Percentiles rank a stretch among this genome's conserved stretches.
Conservation (phyloP, 2,329 filamentous ascomycete genomes). For the Thyridium curvatum region DNA sequence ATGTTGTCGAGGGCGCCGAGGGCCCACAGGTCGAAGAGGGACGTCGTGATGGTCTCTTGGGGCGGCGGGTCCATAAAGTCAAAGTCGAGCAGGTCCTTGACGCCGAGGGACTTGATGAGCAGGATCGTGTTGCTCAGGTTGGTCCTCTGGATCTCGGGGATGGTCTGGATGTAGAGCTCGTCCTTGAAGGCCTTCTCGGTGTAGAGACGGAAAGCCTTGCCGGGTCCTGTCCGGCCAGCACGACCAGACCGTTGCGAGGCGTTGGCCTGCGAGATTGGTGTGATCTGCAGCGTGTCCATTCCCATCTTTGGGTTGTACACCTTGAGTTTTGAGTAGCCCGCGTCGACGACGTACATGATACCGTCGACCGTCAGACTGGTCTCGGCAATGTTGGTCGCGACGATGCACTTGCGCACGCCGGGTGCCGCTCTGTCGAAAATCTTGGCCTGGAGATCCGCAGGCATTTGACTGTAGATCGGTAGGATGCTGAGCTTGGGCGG, state of each 20-base stretch:
- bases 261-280: conserved; percentile 95
- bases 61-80: conserved; percentile 99
- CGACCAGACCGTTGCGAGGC: conserved; percentile 88
- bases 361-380: conserved; percentile 97
- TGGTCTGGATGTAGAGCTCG: conserved; percentile 93
- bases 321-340: conserved; percentile 94
- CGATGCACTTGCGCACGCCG: conserved; percentile 93
- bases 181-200: conserved; percentile 94
- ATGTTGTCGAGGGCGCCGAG: conserved; percentile 90
- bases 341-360: conserved; percentile 98
- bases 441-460: conserved; percentile 92
- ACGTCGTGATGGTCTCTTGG: conserved; percentile 95
- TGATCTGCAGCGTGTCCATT: conserved; percentile 98
- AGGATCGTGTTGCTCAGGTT: conserved; percentile 94
- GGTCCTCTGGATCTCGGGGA: conserved; percentile 94
- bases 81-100: conserved; percentile 91
- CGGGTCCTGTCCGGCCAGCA: conserved; percentile 88
- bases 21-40: conserved; percentile 95
- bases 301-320: conserved; percentile 99
- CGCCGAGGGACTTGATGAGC: conserved; percentile 87
- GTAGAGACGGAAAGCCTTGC: conserved; percentile 89
- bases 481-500: conserved; percentile 91
- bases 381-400: conserved; percentile 97
- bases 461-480: conserved; percentile 99
- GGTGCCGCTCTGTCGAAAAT: conserved; percentile 91